Percentiles rank a stretch among this genome's conserved stretches.
These are phyloP conservation scores for Symbiodinium pilosum DNA, from an alignment of 73 alveolate species.

Conservation along the genomic window DNA sequence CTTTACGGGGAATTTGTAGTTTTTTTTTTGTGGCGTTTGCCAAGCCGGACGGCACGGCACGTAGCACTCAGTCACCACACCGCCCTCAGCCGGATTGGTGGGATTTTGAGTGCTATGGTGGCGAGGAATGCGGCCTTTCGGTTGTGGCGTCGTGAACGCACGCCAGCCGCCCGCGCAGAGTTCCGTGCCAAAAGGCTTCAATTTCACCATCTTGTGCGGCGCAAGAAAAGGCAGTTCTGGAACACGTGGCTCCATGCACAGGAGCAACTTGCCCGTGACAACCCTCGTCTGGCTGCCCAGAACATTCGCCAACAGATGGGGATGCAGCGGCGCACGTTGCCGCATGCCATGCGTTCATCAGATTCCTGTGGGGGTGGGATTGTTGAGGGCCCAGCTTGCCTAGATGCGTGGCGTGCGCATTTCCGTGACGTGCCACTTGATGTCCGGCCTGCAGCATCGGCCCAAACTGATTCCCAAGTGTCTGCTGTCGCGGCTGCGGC, in stretches of 20 bases:
- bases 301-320: background rate
- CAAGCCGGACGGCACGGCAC: background rate
- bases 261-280: background rate
- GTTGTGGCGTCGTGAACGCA: background rate
- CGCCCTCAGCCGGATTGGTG: background rate
- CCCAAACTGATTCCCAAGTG: background rate
- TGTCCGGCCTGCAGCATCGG: background rate
- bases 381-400: background rate
- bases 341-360: background rate
- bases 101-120: background rate
- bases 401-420: conserved; percentile 2
- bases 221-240: background rate
- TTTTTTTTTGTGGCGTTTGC: background rate
- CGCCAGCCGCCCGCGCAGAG: background rate
- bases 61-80: background rate
- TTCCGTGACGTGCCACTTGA: too few species aligned
- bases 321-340: background rate
- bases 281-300: background rate
- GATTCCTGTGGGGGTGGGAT: background rate
- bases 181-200: background rate
- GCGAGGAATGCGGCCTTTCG: background rate
- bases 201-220: background rate
- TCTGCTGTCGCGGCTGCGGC: background rate
- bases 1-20: background rate
- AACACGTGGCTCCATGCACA: background rate